Evolutionary conservation across 306 rosid species (phyloP), one percentile per base, ranked within the genome.

Genomic region (Rosa lucieae): DNA sequence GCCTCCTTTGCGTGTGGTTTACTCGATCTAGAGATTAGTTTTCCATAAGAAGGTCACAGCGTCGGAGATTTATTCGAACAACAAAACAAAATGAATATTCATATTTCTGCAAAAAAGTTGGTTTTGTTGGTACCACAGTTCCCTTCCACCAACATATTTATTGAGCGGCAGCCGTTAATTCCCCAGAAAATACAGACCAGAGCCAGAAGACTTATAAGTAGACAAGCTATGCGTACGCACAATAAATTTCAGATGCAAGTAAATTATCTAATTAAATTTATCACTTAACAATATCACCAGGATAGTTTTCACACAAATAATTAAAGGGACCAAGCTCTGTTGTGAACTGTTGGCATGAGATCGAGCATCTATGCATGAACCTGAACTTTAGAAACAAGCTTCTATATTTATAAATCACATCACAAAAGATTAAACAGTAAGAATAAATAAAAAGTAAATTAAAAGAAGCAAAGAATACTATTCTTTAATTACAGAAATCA

Each of bases 401-500:
- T 59, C 44, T 59, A 59, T 75, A 48, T 40, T 21, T 55, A 59
- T 35, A 53, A 29, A 75, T 59, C 70, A 58, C 70, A 75, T 59
- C 70, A 58, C 70, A 43, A 23, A 44, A 75, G 17, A 32, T 63
- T 32, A 14, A 63, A 35, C 62, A 72, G 21, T 46, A 49, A 23
- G 43, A 75, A 59, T 10, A 42, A 75, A 8, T 13, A 56, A 46
- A 21, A 12, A 42, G 6, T 5, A 6, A 26, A 74, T 6, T 2
- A 26, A 17, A 72, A 37, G 18, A 2, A 53, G 44, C 0, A 26
- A 78, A 59, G 42, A 74, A 78, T 29, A 66, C 58, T 53, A 59
- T 6, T 48, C 29, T 77, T 29, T 63, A 79, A 46, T 67, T 75
- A 83, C 63, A 71, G 66, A 78, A 46, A 63, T 26, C 77, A 8